phyloP scores from a whole-genome alignment of 140 eudicot species.

The Anethum foeniculum region DNA sequence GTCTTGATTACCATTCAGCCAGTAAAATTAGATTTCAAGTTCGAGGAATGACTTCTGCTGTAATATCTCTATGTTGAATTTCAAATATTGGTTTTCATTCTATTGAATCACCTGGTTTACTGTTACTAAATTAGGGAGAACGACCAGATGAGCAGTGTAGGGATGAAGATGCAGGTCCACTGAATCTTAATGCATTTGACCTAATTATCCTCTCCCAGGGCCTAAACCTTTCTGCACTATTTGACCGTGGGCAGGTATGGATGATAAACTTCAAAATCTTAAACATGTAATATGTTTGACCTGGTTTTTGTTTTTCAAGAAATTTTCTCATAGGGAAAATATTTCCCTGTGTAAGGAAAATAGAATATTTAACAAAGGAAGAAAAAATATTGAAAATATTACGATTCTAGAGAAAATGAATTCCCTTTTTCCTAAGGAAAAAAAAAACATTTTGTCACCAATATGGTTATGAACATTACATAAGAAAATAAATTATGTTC shows the following conservation, averaged over 20 bases:
- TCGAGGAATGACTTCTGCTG: not conserved
- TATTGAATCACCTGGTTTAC: conserved; percentile 6
- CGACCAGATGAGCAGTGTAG: conserved; percentile 33
- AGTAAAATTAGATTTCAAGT: not conserved
- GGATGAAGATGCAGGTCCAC: conserved; percentile 70
- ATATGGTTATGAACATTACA: not conserved
- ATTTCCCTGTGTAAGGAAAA: not conserved
- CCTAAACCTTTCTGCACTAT: conserved; percentile 68
- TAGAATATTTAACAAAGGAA: not conserved
- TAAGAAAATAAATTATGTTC: not conserved
- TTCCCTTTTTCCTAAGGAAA: not conserved
- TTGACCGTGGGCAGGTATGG: conserved; percentile 81
- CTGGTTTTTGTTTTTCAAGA: not conserved
- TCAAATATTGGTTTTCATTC: not conserved
- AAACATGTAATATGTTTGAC: not conserved
- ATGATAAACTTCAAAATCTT: not conserved
- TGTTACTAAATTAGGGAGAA: conserved; percentile 49
- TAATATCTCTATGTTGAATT: not conserved
- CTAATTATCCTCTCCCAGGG: conserved; percentile 92
- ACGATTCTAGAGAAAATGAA: not conserved
- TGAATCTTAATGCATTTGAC: conserved; percentile 91
- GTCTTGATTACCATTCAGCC: not conserved
- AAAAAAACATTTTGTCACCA: not conserved
- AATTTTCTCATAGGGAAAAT: not conserved
- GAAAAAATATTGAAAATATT: not conserved